Conservation (phyloP, 768 basidiomycete genomes). For the Pulveroboletus sp. region DNA sequence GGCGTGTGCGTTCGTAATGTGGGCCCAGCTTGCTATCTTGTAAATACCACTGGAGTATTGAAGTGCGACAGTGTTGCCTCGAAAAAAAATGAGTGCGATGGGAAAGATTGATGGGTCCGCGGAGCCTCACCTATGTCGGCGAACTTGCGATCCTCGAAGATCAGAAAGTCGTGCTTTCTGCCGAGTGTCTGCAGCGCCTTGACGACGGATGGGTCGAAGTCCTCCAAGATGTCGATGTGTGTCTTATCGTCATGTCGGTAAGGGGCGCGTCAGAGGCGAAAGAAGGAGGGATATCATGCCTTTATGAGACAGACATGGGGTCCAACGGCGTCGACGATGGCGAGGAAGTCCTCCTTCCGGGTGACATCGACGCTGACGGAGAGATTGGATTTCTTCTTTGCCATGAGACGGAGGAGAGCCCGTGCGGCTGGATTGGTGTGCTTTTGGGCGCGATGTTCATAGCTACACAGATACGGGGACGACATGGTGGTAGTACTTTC, state of each 20-base stretch:
- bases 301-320: constrained; percentile 92
- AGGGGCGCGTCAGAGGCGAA: constrained; percentile 15
- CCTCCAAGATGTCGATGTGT: constrained; percentile 92
- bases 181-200: constrained; percentile 66
- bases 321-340: constrained; percentile 85
- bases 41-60: constrained; percentile 94
- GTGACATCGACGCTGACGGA: constrained; percentile 96
- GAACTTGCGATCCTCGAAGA: constrained; percentile 98
- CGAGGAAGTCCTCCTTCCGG: constrained; percentile 68
- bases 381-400: constrained; percentile 84
- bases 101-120: not conserved
- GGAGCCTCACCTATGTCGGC: constrained; percentile 84
- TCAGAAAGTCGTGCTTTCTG: constrained; percentile 83
- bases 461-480: constrained; percentile 47
- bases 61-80: constrained; percentile 93
- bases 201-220: constrained; percentile 75
- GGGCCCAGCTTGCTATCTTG: constrained; percentile 92
- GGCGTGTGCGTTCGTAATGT: constrained; percentile 95
- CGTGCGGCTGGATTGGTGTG: constrained; percentile 76
- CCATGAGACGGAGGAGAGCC: constrained; percentile 75
- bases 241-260: constrained; percentile 55
- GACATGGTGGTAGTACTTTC: constrained; percentile 25
- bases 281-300: constrained; percentile 44
- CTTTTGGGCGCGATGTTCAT: constrained; percentile 53
- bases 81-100: constrained; percentile 2